phyloP scores from a whole-genome alignment of 164 flowering plant genomes.

The Vitis cinerea region DNA sequence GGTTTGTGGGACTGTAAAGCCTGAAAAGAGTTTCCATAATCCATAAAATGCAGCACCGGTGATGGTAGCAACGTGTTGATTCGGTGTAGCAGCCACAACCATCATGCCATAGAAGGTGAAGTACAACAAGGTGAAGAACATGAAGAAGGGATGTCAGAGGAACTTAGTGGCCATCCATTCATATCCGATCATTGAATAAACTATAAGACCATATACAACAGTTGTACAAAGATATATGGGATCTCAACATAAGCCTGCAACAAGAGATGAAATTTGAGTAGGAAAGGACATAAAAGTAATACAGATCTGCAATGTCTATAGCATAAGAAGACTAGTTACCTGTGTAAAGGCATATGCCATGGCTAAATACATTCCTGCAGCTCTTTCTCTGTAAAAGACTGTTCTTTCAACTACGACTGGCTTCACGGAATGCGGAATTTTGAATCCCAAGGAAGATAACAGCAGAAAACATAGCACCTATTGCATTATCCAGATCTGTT shows the following conservation, averaged over 20 bases:
- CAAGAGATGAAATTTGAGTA: not conserved
- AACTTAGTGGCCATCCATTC: conserved; percentile 39
- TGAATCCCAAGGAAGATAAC: conserved; percentile 37
- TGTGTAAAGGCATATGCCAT: conserved; percentile 43
- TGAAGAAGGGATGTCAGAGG: conserved; percentile 36
- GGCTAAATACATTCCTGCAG: conserved; percentile 51
- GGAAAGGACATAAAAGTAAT: too few relatives aligned
- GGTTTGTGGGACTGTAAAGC: conserved; percentile 24
- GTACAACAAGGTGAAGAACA: conserved; percentile 37
- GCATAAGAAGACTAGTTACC: conserved; percentile 10
- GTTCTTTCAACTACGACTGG: conserved; percentile 44
- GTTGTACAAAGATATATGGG: conserved; percentile 36
- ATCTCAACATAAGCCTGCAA: conserved; percentile 41
- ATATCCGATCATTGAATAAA: conserved; percentile 43
- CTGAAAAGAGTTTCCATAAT: conserved; percentile 30
- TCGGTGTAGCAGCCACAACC: conserved; percentile 39
- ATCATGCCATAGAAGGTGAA: conserved; percentile 53
- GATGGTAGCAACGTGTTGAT: conserved; percentile 23
- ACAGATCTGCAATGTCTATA: not conserved
- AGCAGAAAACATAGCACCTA: conserved; percentile 45
- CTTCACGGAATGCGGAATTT: conserved; percentile 33
- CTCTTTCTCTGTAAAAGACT: conserved; percentile 43
- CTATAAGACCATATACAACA: conserved; percentile 26
- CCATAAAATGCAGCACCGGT: conserved; percentile 28
- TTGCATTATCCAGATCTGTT: conserved; percentile 40